Conservation (phyloP, 495 filamentous ascomycete genomes). For the Cercophora sp. region DNA sequence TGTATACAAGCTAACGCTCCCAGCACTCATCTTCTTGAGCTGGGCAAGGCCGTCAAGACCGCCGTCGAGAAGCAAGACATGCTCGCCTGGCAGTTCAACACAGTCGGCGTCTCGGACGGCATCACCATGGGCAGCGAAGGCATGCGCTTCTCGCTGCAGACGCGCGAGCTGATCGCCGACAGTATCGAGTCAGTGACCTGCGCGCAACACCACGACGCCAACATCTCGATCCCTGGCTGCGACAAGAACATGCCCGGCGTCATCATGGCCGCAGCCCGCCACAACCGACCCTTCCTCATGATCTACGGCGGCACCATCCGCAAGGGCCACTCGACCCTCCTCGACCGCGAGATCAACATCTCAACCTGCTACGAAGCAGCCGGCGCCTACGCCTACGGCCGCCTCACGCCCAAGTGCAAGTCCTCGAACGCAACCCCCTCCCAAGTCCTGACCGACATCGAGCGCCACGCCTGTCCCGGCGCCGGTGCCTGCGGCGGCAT, state of each 20-base stretch:
- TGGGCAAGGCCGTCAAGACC: constrained; percentile 87
- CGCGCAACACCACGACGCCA: constrained; percentile 85
- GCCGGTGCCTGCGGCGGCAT: constrained; percentile 96
- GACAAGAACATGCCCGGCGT: constrained; percentile 99
- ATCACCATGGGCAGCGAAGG: constrained; percentile 98
- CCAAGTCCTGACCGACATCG: constrained; percentile 84
- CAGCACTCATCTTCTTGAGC: constrained; percentile 64
- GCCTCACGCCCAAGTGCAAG: constrained; percentile 42
- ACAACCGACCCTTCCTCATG: constrained; percentile 78
- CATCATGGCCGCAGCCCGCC: constrained; percentile 65
- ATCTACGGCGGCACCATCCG: constrained; percentile 88
- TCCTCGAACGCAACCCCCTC: constrained; percentile 51
- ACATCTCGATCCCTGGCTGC: constrained; percentile 91
- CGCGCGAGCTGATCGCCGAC: constrained; percentile 91
- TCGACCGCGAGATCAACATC: constrained; percentile 83
- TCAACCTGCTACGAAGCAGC: constrained; percentile 85
- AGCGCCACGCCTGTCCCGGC: constrained; percentile 81
- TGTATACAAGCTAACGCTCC: constrained; percentile 8
- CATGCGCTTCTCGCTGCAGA: constrained; percentile 96
- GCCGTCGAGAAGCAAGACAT: constrained; percentile 76
- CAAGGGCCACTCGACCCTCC: constrained; percentile 73
- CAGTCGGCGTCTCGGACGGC: constrained; percentile 86
- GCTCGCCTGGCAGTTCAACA: constrained; percentile 92
- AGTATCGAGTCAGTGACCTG: constrained; percentile 90
- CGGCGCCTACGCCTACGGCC: constrained; percentile 81